Base-by-base conservation (phyloP, 2,329 filamentous ascomycete genomes). In the Cryphonectria carpinicola region DNA sequence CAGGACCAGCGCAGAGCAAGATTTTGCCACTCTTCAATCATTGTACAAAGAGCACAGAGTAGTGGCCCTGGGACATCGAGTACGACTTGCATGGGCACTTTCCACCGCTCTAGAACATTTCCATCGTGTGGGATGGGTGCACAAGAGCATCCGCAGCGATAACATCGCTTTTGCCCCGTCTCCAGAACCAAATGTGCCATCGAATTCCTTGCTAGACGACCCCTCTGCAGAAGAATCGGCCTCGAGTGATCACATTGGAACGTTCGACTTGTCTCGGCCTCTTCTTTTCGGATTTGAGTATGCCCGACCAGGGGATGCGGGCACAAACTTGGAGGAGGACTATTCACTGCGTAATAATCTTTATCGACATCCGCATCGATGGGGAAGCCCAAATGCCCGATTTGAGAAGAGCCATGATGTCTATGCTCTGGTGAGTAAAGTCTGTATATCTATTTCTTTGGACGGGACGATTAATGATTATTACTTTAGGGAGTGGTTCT, bases 241-340 rank as follows among this genome's bases (percentile, higher is more conserved):
- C 25, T 56, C 25, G n/a, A 28, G 28, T 32, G 52, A 13, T 14
- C 4, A n/a, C 52, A 25, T 28, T 25, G 52, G 52, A 28, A 1
- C 28, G n/a, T 56, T 56, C 25, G 52, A 56, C n/a, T n/a, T 28
- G 11, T n/a, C n/a, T 56, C 22, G 4, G 22, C 52, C 52, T 1
- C n/a, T 56, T 56, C 52, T 56, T 56, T 56, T 56, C 52, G 52
- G 52, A 56, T 56, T 56, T 10, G 52, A 56, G 25, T 56, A 56
- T 56, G 52, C 52, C 13, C 52, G 52, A n/a, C 52, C 52, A 13
- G 52, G 25, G 6, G 52, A 56, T 56, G 52, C 52, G n/a, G 52
- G 52, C 25, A 56, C 52, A 11, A 56, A 25, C 52, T n/a, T 56
- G 25, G 52, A 56, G 52, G 52, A 56, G 52, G 52, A 56, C 52